Percentiles rank a stretch among this genome's conserved stretches.
These are phyloP conservation scores for Aureobasidium sp. DNA, from an alignment of 2,329 filamentous ascomycete species.

Conservation along the genomic window DNA sequence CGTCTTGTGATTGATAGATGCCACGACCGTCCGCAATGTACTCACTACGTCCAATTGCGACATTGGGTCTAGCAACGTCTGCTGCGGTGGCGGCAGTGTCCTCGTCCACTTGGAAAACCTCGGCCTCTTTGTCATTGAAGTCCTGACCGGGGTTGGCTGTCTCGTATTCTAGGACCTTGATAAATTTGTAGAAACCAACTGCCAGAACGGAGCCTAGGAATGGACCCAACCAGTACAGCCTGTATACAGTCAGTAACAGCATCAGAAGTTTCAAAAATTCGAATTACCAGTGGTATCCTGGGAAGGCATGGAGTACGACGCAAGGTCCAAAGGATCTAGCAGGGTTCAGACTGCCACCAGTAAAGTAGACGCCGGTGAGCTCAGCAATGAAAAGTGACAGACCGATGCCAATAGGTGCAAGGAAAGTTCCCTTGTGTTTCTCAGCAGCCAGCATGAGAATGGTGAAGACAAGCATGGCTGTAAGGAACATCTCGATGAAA, in stretches of 20 bases:
- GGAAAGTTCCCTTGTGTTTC: conserved; percentile 37
- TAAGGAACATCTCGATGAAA: conserved; percentile 47
- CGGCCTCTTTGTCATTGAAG: conserved; percentile 38
- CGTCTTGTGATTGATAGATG: conserved; percentile 18
- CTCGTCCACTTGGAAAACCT: conserved; percentile 31
- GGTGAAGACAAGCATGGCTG: conserved; percentile 43
- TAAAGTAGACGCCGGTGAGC: conserved; percentile 41
- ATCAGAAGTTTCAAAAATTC: background rate
- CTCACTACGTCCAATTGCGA: conserved; percentile 22
- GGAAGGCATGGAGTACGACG: conserved; percentile 26
- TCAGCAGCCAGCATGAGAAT: conserved; percentile 41
- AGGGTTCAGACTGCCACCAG: conserved; percentile 31
- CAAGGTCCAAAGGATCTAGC: conserved; percentile 31
- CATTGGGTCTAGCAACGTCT: conserved; percentile 25
- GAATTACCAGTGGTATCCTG: conserved; percentile 29
- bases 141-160: conserved; percentile 45
- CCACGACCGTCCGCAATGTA: conserved; percentile 18
- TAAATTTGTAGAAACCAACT: conserved; percentile 43
- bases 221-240: conserved; percentile 44
- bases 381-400: conserved; percentile 42
- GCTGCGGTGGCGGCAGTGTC: conserved; percentile 29
- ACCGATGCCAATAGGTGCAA: conserved; percentile 36
- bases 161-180: conserved; percentile 46
- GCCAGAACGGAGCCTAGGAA: conserved; percentile 40
- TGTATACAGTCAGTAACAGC: conserved; percentile 34